Conservation (phyloP, 2,329 filamentous ascomycete genomes). For the Aspergillus bombycis region DNA sequence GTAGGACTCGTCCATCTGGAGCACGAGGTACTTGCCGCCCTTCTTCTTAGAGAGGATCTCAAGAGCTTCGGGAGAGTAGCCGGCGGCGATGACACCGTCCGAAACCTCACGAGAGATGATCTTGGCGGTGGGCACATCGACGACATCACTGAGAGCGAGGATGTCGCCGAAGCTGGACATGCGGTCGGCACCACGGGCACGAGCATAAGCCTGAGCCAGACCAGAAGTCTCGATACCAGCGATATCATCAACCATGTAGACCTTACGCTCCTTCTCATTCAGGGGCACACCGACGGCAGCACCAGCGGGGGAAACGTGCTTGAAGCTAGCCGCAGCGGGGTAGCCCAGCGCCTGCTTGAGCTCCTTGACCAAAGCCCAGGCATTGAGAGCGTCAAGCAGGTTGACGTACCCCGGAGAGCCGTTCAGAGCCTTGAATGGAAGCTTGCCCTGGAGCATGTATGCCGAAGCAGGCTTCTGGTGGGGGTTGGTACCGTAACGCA, state of each 20-base stretch:
- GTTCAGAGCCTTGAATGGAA: constrained; percentile 93
- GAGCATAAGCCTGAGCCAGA: constrained; percentile 92
- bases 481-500: constrained; percentile 95
- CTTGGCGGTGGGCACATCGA: constrained; percentile 90
- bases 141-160: constrained; percentile 87
- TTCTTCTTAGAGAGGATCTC: constrained; percentile 98
- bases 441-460: constrained; percentile 69
- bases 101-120: constrained; percentile 98
- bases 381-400: constrained; percentile 91
- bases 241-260: constrained; percentile 98
- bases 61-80: constrained; percentile 81
- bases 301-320: constrained; percentile 96
- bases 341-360: constrained; percentile 84
- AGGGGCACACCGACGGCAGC: constrained; percentile 91
- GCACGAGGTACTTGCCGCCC: constrained; percentile 92
- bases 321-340: constrained; percentile 95
- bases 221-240: constrained; percentile 81
- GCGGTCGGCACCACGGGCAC: constrained; percentile 91
- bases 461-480: constrained; percentile 97
- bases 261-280: constrained; percentile 85
- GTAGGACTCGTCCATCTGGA: constrained; percentile 91
- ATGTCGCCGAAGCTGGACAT: constrained; percentile 99
- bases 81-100: constrained; percentile 91
- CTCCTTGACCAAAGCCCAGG: constrained; percentile 96
- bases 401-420: constrained; percentile 97